These are phyloP conservation scores for Pterula multifida DNA, from an alignment of 1,284 basidiomycete species.

Conservation along the genomic window DNA sequence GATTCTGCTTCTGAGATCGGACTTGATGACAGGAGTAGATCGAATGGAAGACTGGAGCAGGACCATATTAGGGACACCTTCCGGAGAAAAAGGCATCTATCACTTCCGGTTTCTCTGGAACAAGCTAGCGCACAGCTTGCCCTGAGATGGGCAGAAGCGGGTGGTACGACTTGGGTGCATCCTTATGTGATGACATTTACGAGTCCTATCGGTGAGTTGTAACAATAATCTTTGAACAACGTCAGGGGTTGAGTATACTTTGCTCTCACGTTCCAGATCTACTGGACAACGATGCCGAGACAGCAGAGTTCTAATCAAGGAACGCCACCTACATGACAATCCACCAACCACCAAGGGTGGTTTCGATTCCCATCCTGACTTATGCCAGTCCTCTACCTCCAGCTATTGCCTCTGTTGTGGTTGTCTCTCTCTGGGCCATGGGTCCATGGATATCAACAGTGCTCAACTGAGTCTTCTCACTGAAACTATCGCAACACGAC, in stretches of 20 bases:
- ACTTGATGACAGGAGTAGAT: neutral
- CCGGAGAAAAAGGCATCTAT: neutral
- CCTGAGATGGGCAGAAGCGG: neutral
- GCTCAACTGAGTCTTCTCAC: too few relatives aligned
- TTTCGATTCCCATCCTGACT: too few relatives aligned
- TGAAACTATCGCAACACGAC: too few relatives aligned
- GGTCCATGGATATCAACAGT: too few relatives aligned
- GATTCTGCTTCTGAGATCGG: neutral
- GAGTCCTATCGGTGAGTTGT: constrained; percentile 23
- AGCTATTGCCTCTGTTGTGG: too few relatives aligned
- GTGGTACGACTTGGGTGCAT: constrained; percentile 14
- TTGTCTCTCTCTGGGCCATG: too few relatives aligned
- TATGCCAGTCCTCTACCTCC: too few relatives aligned
- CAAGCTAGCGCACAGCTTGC: neutral
- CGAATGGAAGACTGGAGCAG: neutral
- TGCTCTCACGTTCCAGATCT: neutral
- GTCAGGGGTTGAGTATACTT: neutral
- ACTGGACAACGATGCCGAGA: neutral
- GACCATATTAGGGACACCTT: neutral
- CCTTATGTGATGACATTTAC: constrained; percentile 30
- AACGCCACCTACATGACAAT: too few relatives aligned
- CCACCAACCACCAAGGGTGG: too few relatives aligned
- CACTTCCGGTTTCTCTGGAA: neutral
- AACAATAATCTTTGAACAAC: neutral
- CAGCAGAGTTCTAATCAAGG: neutral